These are phyloP conservation scores for Entomortierella beljakovae DNA, from an alignment of 192 early-diverging fungal genomes.

Conservation along the genomic window DNA sequence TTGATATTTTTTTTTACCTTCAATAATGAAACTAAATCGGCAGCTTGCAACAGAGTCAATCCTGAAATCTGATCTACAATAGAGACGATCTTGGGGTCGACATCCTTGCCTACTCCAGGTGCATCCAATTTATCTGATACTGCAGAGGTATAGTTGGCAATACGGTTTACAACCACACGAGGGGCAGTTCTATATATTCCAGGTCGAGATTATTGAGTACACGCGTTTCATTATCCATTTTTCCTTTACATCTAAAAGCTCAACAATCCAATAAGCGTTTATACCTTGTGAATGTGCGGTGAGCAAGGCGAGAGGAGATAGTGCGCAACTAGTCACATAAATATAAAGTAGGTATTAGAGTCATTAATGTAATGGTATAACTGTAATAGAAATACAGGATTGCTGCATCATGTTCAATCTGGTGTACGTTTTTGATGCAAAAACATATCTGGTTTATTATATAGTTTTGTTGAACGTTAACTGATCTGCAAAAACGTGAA, in stretches of 20 bases:
- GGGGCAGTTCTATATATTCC: conserved; percentile 25
- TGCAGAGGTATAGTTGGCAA: conserved; percentile 44
- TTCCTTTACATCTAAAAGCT: no score
- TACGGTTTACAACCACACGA: conserved; percentile 41
- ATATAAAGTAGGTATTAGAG: neutral
- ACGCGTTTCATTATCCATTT: no score
- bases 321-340: conserved; percentile 30
- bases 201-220: no score
- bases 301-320: conserved; percentile 30
- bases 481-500: no score
- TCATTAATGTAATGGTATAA: neutral
- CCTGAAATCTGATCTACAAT: conserved; percentile 93
- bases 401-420: no score
- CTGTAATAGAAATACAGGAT: no score
- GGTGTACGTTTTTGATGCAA: no score
- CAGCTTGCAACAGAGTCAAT: conserved; percentile 94
- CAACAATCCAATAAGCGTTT: neutral
- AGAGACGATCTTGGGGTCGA: conserved; percentile 78
- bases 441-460: no score
- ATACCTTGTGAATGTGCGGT: conserved; percentile 27
- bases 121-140: conserved; percentile 67
- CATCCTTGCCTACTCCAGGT: conserved; percentile 66
- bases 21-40: conserved; percentile 86
- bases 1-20: no score
- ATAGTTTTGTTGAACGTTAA: no score